These are phyloP conservation scores for Phytopythium aichiense DNA, from an alignment of 352 stramenopile species.

Conservation along the genomic window DNA sequence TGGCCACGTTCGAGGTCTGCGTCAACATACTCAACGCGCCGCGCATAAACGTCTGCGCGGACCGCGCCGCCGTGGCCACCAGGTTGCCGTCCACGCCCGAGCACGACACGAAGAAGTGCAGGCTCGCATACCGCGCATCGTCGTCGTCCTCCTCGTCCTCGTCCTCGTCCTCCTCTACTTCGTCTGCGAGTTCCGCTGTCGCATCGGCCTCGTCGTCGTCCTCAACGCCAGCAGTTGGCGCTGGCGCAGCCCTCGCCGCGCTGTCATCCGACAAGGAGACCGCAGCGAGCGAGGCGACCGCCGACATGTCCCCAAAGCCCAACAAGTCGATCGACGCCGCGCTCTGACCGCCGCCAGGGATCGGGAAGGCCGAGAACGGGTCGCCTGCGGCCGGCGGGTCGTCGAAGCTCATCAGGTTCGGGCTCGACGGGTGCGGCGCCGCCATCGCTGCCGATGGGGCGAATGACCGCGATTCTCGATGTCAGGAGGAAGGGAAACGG, in stretches of 20 bases:
- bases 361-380: conserved; percentile 3
- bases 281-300: not conserved
- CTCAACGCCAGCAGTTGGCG: not conserved
- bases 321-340: conserved; percentile 1
- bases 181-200: not conserved
- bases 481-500: conserved; percentile 1
- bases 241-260: not conserved
- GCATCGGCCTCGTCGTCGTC: not conserved
- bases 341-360: not conserved
- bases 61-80: conserved; percentile 38
- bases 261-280: not conserved
- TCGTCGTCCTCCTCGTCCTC: not conserved
- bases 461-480: not conserved
- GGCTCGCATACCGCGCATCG: conserved; percentile 11
- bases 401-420: conserved; percentile 48
- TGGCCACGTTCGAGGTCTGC: conserved; percentile 22
- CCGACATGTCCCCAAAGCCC: conserved; percentile 7
- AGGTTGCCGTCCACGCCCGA: conserved; percentile 51
- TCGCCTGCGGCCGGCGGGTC: conserved; percentile 17
- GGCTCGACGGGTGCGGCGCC: conserved; percentile 15
- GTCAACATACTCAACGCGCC: conserved; percentile 73
- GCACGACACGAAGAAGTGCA: conserved; percentile 79
- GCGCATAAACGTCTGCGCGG: conserved; percentile 68
- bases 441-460: not conserved
- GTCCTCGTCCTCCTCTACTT: not conserved